Base-by-base conservation (phyloP, 345 rosid species). In the Citrus australasica region DNA sequence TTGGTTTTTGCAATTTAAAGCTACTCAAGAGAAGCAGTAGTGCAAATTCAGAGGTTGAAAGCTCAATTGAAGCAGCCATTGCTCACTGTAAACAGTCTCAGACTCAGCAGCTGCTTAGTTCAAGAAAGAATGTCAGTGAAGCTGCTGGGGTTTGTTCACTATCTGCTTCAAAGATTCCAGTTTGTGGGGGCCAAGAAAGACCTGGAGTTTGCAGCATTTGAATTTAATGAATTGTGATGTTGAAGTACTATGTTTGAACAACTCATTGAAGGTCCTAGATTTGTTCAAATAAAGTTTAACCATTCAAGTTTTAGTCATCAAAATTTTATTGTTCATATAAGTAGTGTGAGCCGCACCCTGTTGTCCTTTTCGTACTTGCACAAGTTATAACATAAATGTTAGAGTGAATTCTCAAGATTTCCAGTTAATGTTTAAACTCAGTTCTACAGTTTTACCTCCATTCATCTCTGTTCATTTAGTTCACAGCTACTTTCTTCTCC, bases 81-180 rank as follows among this genome's bases (percentile, higher is more conserved):
- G 97, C 94, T 85, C 95, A 97, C 80, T 97, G 98, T 80, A 92
- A 94, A 66, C 90, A 79, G 71, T 92, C 97, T 67, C 90, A 79
- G 71, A 94, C 98, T 61, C 89, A 86, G 33, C 83, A 83, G 38
- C 73, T 63, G 53, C 70, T 84, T 71, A 79, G 78, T 1, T 78
- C 83, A 37, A 83, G 89, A 64, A 83, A 88, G 78, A 80, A 82
- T 67, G 83, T 75, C 17, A 82, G 55, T 69, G 90, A 83, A 71
- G 80, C 84, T 53, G 22, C 58, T 78, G 89, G 81, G 79, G 56
- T 72, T 27, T 84, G 77, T 78, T 85, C 90, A 53, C 79, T 81
- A 21, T 79, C 75, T 33, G 83, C 80, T 79, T 83, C 91, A 71
- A 87, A 74, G 78, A 76, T 82, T 61, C 76, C 88, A 68, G 90